These are phyloP conservation scores for Microcyclospora tardicrescens DNA, from an alignment of 2,329 filamentous ascomycete species.

Conservation along the genomic window DNA sequence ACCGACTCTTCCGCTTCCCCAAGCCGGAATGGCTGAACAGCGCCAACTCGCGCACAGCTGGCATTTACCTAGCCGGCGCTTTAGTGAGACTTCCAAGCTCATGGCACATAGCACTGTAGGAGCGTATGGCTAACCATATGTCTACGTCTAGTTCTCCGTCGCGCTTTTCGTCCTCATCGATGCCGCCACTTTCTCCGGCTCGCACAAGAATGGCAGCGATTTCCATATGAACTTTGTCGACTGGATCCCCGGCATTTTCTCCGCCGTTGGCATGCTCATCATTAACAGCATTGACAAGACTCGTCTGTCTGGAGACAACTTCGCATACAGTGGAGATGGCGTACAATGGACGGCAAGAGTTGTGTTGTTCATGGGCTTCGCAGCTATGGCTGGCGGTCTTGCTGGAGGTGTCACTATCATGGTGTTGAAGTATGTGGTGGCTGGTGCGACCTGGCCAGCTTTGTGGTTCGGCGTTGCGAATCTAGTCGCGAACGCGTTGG, in stretches of 20 bases:
- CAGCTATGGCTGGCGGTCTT: slow-evolving; percentile 53
- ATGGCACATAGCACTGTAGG: not conserved
- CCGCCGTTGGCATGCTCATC: slow-evolving; percentile 55
- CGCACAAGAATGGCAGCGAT: slow-evolving; percentile 45
- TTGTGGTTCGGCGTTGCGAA: slow-evolving; percentile 57
- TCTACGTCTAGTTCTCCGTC: slow-evolving; percentile 46
- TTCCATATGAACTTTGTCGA: slow-evolving; percentile 55
- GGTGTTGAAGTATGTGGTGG: slow-evolving; percentile 54
- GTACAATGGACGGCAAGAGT: slow-evolving; percentile 59
- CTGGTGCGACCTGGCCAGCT: slow-evolving; percentile 46
- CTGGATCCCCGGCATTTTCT: slow-evolving; percentile 61
- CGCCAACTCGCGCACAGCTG: slow-evolving; percentile 48
- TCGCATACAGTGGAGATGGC: slow-evolving; percentile 50
- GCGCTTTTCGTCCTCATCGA: slow-evolving; percentile 60
- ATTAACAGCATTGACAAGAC: slow-evolving; percentile 62
- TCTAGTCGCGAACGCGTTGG: slow-evolving; percentile 49
- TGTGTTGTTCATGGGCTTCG: slow-evolving; percentile 57
- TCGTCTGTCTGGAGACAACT: slow-evolving; percentile 49
- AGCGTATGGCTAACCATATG: not conserved
- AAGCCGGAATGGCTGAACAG: slow-evolving; percentile 56
- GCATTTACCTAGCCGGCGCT: slow-evolving; percentile 54
- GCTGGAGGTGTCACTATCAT: slow-evolving; percentile 55
- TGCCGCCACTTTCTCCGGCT: slow-evolving; percentile 50
- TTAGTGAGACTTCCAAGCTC: slow-evolving; percentile 37
- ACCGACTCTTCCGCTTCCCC: slow-evolving; percentile 53